Percentiles rank a stretch among this genome's conserved stretches.
Conservation (phyloP, 2,329 filamentous ascomycete genomes). For the Aureobasidium sp. region DNA sequence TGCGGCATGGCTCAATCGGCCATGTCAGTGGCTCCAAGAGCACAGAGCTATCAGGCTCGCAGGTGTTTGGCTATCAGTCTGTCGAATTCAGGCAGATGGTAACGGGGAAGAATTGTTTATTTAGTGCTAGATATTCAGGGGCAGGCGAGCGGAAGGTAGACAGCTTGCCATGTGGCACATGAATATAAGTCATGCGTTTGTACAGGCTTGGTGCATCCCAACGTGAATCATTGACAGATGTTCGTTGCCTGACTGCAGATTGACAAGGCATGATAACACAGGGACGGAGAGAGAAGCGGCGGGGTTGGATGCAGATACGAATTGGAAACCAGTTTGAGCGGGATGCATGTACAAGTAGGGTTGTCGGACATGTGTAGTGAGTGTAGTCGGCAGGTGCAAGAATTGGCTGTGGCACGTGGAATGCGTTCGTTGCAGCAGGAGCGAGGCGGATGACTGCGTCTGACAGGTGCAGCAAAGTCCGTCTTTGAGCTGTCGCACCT, state of each 20-base stretch:
- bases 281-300: background rate
- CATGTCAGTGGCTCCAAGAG: conserved; percentile 7
- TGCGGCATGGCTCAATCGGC: conserved; percentile 11
- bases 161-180: background rate
- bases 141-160: background rate
- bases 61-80: conserved; percentile 6
- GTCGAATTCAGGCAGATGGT: conserved; percentile 1
- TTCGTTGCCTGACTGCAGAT: background rate
- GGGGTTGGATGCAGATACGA: background rate
- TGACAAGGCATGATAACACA: background rate
- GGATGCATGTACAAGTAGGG: background rate
- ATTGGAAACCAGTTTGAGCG: background rate
- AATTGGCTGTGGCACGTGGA: background rate
- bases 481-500: background rate
- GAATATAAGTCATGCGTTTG: background rate
- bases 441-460: background rate
- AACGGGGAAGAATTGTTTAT: background rate
- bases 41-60: conserved; percentile 11
- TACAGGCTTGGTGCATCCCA: background rate
- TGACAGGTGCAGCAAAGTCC: background rate
- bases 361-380: background rate
- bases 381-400: background rate
- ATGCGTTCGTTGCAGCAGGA: background rate
- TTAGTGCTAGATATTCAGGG: background rate
- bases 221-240: background rate